A percentile compares a stretch with the other conserved stretches of the same genome.
These are phyloP conservation scores for Phtheirospermum japonicum DNA, from an alignment of 257 asterid genomes.

Conservation along the genomic window DNA sequence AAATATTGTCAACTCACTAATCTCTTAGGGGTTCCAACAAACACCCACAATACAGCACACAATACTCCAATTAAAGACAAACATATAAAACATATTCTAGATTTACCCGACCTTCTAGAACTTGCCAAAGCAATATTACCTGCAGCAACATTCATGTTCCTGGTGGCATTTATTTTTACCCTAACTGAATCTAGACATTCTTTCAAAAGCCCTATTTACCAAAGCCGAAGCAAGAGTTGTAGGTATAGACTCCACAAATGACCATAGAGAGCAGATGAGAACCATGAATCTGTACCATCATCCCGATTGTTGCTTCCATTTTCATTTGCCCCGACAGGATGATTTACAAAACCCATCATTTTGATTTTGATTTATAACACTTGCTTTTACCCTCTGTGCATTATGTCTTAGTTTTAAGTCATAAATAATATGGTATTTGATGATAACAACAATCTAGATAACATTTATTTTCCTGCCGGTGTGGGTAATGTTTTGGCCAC, in stretches of 20 bases:
- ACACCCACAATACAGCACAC: slow-evolving; percentile 79
- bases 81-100: slow-evolving; percentile 43
- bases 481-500: too few species aligned
- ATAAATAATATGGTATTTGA: too few species aligned
- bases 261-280: slow-evolving; percentile 79
- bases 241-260: slow-evolving; percentile 98
- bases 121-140: slow-evolving; percentile 21
- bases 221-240: slow-evolving; percentile 94
- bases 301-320: too few species aligned
- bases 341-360: slow-evolving; percentile 52
- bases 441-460: too few species aligned
- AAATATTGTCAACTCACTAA: slow-evolving; percentile 19
- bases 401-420: too few species aligned
- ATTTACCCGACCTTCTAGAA: slow-evolving; percentile 52
- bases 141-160: too few species aligned
- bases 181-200: slow-evolving; percentile 93
- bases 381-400: too few species aligned
- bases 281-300: too few species aligned
- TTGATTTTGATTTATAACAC: slow-evolving; percentile 49
- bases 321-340: slow-evolving; percentile 44
- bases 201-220: slow-evolving; percentile 74
- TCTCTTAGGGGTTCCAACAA: slow-evolving; percentile 42
- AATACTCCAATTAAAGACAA: slow-evolving; percentile 65
- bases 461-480: too few species aligned
- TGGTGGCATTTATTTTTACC: slow-evolving; percentile 42